Evolutionary conservation across 2,329 filamentous ascomycete genomes (phyloP).

Genomic region (Claviceps pazoutovae): DNA sequence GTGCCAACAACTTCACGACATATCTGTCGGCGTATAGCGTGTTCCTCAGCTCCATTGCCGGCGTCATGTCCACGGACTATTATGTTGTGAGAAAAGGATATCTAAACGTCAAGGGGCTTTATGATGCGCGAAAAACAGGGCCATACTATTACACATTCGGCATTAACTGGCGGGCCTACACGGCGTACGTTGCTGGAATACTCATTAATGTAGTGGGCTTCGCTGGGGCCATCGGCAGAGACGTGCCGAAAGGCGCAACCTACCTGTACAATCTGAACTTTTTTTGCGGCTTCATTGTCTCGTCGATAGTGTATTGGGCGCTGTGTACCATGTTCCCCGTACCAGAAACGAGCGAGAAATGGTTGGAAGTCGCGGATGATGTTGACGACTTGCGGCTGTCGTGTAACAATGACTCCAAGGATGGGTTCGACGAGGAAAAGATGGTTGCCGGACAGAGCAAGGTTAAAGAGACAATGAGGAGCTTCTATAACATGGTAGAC

Average conservation of each 20-base stretch:
- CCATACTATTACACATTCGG: conserved; percentile 66
- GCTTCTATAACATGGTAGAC: neutral
- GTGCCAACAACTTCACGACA: conserved; percentile 73
- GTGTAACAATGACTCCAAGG: conserved; percentile 27
- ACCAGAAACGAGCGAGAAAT: conserved; percentile 57
- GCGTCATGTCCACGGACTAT: conserved; percentile 83
- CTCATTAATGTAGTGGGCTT: conserved; percentile 88
- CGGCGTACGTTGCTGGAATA: conserved; percentile 70
- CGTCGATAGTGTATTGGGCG: conserved; percentile 50
- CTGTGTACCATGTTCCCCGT: conserved; percentile 59
- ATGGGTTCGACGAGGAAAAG: conserved; percentile 26
- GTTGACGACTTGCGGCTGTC: conserved; percentile 39
- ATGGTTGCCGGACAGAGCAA: neutral
- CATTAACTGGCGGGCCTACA: conserved; percentile 72
- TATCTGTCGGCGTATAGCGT: conserved; percentile 88
- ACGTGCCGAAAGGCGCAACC: conserved; percentile 62
- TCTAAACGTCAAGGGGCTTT: conserved; percentile 63
- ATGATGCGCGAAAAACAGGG: conserved; percentile 50
- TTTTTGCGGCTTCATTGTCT: conserved; percentile 69
- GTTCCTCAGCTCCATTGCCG: conserved; percentile 84
- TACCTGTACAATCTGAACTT: conserved; percentile 90
- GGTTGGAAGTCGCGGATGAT: conserved; percentile 63
- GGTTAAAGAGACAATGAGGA: neutral
- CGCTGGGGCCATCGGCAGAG: conserved; percentile 58
- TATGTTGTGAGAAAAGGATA: conserved; percentile 76